These are phyloP conservation scores for Leptomonas seymouri DNA, from an alignment of 208 protist species.

Conservation along the genomic window DNA sequence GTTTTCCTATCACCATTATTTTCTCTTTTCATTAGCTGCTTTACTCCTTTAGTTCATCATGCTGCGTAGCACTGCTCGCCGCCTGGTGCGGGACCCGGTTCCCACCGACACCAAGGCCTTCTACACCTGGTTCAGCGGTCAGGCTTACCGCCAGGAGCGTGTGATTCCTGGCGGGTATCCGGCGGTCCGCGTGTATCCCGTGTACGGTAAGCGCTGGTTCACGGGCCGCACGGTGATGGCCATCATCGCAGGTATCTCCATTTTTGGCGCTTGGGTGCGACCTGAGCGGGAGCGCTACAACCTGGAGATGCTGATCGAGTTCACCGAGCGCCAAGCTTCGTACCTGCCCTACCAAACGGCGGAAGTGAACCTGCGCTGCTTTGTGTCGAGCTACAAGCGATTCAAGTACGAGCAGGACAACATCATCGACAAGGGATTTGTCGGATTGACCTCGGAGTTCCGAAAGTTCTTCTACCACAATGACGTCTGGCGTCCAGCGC, in stretches of 20 bases:
- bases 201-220: constrained; percentile 92
- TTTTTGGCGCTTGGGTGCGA: constrained; percentile 86
- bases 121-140: constrained; percentile 90
- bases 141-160: constrained; percentile 91
- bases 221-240: constrained; percentile 88
- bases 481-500: constrained; percentile 88
- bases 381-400: constrained; percentile 85
- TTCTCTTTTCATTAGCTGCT: neutral
- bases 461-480: constrained; percentile 94
- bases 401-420: constrained; percentile 90
- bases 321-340: constrained; percentile 77
- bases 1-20: neutral
- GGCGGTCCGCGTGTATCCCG: constrained; percentile 86
- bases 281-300: constrained; percentile 91
- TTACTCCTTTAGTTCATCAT: constrained; percentile 29
- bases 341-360: constrained; percentile 90
- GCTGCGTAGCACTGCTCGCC: constrained; percentile 51
- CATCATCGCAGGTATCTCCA: constrained; percentile 79
- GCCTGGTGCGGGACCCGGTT: constrained; percentile 86
- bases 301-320: constrained; percentile 91
- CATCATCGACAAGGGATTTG: constrained; percentile 90
- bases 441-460: constrained; percentile 90
- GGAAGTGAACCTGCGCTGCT: constrained; percentile 79
- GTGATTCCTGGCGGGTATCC: constrained; percentile 88
- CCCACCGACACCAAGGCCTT: constrained; percentile 89